Evolutionary conservation across 1,284 basidiomycete species (phyloP), one percentile per base, ranked within the genome.

Genomic region (Puccinia horiana): DNA sequence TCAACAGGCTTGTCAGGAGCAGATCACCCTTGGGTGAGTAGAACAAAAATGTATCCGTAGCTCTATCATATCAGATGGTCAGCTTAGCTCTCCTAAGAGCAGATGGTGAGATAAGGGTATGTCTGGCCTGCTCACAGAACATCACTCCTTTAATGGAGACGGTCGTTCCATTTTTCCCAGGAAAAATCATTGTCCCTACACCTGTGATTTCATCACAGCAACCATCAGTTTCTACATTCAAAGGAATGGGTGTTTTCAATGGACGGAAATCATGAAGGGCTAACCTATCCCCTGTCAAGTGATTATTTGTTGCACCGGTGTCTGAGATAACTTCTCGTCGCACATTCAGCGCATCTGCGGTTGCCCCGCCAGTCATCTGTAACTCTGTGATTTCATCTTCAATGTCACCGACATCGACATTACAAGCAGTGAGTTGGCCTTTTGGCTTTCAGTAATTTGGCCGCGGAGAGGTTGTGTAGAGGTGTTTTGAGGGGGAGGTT

Each of bases 181-280:
- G 32, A 61, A 76, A 76, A 76, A 61, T 61, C 14, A 76, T 5
- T 0, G 47, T 58, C 14, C 73, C 73, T 35, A 58, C n/a, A 0
- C 73, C 73, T 76, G 49, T 76, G 11, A 76, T 42, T 11, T 11
- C 40, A 11, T 76, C 26, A 76, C 6, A n/a, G 35, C 44, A 76
- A 54, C 52, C 20, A 23, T 54, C 20, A 54, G 52, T 54, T n/a
- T 16, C 52, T 18, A 76, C 73, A n/a, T 26, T 40, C 14, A 75
- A 23, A 32, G 73, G 49, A 40, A 75, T 75, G 1, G 73, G 73
- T 20, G 40, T 12, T 44, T 56, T 56, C 1, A 58, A 32, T 6
- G n/a, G 5, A 40, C 11, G 16, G 20, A 56, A 56, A 18, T 56
- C 35, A 56, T 23, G 58, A 3, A 75, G 32, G 14, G 35, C 56